Evolutionary conservation across 148 eudicot genomes (phyloP).

Genomic region (Camellia sinensis): DNA sequence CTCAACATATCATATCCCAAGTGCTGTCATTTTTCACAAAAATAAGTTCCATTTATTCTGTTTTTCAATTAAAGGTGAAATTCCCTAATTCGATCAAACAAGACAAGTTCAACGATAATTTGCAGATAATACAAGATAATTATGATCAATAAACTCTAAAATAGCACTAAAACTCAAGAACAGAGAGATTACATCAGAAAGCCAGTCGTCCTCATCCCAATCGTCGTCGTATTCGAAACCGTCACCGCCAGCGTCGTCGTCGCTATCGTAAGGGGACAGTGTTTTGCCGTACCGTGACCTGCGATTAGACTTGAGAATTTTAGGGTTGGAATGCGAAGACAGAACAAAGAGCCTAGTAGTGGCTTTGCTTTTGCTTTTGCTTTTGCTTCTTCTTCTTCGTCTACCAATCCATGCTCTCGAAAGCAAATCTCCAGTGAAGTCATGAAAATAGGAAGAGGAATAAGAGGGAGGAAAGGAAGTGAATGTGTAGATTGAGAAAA

Average conservation of each 20-base stretch:
- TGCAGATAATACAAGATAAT: not conserved
- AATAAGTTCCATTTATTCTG: too few species aligned
- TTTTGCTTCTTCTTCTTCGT: not conserved
- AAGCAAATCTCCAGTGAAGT: not conserved
- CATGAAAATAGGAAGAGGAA: constrained; percentile 14
- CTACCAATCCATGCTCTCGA: not conserved
- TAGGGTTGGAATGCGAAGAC: constrained; percentile 72
- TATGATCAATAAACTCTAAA: not conserved
- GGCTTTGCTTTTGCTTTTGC: not conserved
- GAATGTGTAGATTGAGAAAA: constrained; percentile 25
- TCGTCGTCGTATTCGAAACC: constrained; percentile 22
- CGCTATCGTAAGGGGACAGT: constrained; percentile 47
- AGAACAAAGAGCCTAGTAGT: constrained; percentile 18
- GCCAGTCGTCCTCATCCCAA: constrained; percentile 27
- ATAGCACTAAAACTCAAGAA: not conserved
- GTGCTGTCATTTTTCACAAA: too few species aligned
- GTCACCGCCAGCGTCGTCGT: constrained; percentile 29
- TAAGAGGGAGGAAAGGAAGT: constrained; percentile 11
- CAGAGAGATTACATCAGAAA: constrained; percentile 27
- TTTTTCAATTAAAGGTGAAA: too few species aligned
- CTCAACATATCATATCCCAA: too few species aligned
- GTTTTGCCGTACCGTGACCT: constrained; percentile 45
- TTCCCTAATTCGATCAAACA: too few species aligned
- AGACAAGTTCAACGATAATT: too few species aligned
- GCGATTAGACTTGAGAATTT: constrained; percentile 62